Conservation (phyloP, 768 basidiomycete genomes). For the Mrakia gelida region DNA sequence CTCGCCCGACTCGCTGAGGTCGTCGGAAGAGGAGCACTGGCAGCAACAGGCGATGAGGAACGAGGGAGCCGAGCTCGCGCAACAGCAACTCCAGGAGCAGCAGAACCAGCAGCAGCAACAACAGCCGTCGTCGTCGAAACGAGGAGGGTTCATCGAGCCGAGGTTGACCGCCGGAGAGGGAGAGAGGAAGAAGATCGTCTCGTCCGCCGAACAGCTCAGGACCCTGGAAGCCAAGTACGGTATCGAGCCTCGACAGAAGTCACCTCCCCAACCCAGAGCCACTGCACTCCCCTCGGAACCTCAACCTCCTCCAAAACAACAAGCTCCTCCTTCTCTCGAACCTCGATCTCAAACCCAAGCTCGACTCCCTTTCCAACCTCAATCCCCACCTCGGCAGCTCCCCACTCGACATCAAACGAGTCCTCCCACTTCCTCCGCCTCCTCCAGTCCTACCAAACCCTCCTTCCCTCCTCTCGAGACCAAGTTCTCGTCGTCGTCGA, state of each 20-base stretch:
- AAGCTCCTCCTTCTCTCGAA: background rate
- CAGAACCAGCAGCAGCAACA: background rate
- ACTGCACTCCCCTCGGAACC: too few species aligned
- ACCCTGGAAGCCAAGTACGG: constrained; percentile 9
- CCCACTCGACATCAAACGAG: background rate
- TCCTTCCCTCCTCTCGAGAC: background rate
- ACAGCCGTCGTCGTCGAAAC: background rate
- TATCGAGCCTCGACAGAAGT: background rate
- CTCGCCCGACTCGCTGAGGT: background rate
- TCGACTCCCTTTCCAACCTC: background rate
- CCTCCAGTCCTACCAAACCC: constrained; percentile 4
- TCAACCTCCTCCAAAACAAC: background rate
- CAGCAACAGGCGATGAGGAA: background rate
- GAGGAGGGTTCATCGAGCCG: background rate
- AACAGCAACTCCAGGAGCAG: background rate
- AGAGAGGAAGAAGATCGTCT: constrained; percentile 8
- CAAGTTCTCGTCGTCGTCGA: constrained; percentile 10
- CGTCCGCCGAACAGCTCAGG: background rate
- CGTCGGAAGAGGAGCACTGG: background rate
- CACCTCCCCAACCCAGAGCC: background rate
- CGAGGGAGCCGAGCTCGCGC: background rate
- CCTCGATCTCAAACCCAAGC: background rate
- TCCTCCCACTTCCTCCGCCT: background rate
- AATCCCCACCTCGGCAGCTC: background rate
- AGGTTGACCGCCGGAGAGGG: background rate